These are phyloP conservation scores for Hypoxylon lenormandii DNA, from an alignment of 495 filamentous ascomycete genomes.

Conservation along the genomic window DNA sequence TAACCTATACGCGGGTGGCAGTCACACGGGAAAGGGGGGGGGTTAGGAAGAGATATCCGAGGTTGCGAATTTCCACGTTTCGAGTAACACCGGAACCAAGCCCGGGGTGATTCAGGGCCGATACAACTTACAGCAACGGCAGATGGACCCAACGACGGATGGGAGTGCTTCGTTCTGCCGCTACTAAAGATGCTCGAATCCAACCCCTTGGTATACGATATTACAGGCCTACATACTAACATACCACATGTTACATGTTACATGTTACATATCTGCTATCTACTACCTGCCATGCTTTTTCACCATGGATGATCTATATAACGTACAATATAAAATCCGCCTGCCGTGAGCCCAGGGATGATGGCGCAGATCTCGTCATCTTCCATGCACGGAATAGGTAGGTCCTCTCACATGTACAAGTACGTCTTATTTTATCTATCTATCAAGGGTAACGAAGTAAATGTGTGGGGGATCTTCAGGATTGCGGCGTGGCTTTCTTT, in stretches of 20 bases:
- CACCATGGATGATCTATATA: too few species aligned
- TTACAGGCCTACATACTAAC: not conserved
- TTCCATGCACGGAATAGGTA: conserved; percentile 19
- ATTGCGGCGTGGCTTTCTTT: conserved; percentile 27
- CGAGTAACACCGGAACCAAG: conserved; percentile 8
- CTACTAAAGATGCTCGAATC: not conserved
- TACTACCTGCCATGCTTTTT: not conserved
- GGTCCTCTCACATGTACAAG: conserved; percentile 8
- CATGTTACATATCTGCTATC: not conserved
- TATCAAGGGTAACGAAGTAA: too few species aligned
- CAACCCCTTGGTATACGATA: conserved; percentile 6
- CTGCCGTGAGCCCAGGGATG: conserved; percentile 20
- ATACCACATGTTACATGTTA: not conserved
- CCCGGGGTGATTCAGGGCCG: not conserved
- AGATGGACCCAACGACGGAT: not conserved
- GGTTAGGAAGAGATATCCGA: conserved; percentile 1
- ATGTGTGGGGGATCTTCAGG: conserved; percentile 9
- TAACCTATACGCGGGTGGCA: conserved; percentile 1
- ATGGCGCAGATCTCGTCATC: conserved; percentile 24
- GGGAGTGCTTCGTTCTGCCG: not conserved
- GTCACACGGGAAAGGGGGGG: not conserved
- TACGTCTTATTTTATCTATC: conserved; percentile 9
- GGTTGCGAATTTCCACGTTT: conserved; percentile 15
- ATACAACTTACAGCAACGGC: not conserved
- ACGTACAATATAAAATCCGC: not conserved